Evolutionary conservation across 306 rosid genomes (phyloP).

Genomic region (Vachellia collinsii): DNA sequence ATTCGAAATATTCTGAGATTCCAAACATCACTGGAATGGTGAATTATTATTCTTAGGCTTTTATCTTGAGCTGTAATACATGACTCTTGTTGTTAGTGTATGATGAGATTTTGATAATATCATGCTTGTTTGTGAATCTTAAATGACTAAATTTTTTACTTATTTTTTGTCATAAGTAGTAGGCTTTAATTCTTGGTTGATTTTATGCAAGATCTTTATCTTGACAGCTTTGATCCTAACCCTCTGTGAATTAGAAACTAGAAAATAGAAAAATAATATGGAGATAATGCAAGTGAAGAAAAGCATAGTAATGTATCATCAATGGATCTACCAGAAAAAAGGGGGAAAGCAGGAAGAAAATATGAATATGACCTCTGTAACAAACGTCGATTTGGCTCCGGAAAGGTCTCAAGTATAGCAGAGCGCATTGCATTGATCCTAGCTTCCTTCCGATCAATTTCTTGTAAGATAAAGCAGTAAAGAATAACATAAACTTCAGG

Average conservation of each 20-base stretch:
- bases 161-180: not conserved
- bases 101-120: not conserved
- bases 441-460: constrained; percentile 93
- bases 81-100: not conserved
- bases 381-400: constrained; percentile 96
- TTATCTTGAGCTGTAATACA: not conserved
- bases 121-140: not conserved
- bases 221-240: not conserved
- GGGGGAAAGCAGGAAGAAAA: not conserved
- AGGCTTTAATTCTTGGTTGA: not conserved
- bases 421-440: constrained; percentile 89
- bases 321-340: not conserved
- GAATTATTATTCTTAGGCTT: not conserved
- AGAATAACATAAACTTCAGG: constrained; percentile 24
- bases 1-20: not conserved
- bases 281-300: constrained; percentile 3
- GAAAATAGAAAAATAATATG: not conserved
- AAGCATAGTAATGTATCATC: not conserved
- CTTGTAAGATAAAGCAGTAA: constrained; percentile 48
- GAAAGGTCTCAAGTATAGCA: constrained; percentile 89
- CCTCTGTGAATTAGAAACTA: not conserved
- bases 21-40: not conserved
- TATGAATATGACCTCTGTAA: constrained; percentile 70
- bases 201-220: not conserved
- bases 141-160: not conserved